Percentiles rank a stretch among this genome's conserved stretches.
phyloP scores from a whole-genome alignment of 371 early-diverging fungal genomes.

The Mucor lusitanicus region DNA sequence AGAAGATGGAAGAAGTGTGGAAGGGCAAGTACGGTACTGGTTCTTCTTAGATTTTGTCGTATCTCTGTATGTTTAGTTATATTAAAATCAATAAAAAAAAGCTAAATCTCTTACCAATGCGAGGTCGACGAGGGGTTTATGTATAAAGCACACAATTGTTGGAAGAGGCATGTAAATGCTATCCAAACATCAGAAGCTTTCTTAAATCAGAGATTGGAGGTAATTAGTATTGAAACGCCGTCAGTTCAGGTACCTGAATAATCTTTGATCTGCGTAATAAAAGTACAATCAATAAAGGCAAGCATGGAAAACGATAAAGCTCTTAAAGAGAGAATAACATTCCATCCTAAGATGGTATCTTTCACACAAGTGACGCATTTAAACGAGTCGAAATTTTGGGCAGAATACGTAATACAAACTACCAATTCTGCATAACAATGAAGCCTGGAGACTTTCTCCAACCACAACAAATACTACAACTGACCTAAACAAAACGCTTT shows the following conservation, averaged over 20 bases:
- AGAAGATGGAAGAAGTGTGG: slow-evolving; percentile 71
- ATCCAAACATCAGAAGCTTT: not conserved
- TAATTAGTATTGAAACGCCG: not conserved
- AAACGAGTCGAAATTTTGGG: not conserved
- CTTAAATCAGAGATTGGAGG: too few species aligned
- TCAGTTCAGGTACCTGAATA: not conserved
- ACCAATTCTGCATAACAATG: not conserved
- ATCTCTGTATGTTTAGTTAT: not conserved
- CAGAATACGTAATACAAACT: not conserved
- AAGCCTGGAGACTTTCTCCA: not conserved
- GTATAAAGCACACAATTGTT: too few species aligned
- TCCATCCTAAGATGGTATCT: too few species aligned
- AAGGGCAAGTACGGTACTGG: slow-evolving; percentile 73
- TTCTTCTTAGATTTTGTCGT: slow-evolving; percentile 14
- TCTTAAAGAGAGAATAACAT: too few species aligned
- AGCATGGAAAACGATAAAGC: too few species aligned
- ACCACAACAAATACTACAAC: not conserved
- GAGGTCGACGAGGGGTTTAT: too few species aligned
- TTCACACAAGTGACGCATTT: not conserved
- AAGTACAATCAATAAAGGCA: not conserved
- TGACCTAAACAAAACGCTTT: not conserved
- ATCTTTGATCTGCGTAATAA: not conserved
- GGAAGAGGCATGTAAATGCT: too few species aligned
- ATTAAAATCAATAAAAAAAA: not conserved
- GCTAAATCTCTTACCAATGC: too few species aligned